phyloP scores from a whole-genome alignment of 2,329 filamentous ascomycete genomes.

The Penicillium sp. region DNA sequence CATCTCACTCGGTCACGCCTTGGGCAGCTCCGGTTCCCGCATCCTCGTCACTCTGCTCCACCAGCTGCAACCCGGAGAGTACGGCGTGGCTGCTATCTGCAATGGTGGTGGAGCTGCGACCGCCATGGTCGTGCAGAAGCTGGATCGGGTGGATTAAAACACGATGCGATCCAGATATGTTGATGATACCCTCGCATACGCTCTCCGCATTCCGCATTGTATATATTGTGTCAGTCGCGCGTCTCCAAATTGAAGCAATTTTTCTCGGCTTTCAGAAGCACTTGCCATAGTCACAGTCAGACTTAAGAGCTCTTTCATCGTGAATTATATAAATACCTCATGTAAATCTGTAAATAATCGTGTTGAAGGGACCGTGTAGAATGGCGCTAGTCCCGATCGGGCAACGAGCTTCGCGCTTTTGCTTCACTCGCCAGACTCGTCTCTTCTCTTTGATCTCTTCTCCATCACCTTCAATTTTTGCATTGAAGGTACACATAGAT shows the following conservation, averaged over 20 bases:
- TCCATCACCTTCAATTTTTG: neutral
- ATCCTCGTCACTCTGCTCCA: slow-evolving; percentile 88
- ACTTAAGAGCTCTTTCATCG: no score
- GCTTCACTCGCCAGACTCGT: neutral
- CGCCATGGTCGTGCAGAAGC: slow-evolving; percentile 82
- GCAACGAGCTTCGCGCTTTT: neutral
- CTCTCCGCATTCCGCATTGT: neutral
- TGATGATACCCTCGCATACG: slow-evolving; percentile 14
- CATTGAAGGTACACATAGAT: neutral
- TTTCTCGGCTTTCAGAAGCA: neutral
- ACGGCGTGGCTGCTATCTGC: slow-evolving; percentile 92
- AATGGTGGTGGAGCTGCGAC: slow-evolving; percentile 93
- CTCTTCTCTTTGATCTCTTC: neutral
- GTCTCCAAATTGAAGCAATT: slow-evolving; percentile 2
- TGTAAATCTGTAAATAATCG: no score
- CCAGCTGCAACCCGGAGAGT: slow-evolving; percentile 86
- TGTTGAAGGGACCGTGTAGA: neutral
- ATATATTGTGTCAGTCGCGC: slow-evolving; percentile 1
- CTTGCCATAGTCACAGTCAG: neutral
- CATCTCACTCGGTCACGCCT: slow-evolving; percentile 84
- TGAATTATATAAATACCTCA: no score
- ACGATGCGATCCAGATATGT: neutral
- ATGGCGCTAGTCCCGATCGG: slow-evolving; percentile 20
- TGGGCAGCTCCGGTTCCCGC: slow-evolving; percentile 88
- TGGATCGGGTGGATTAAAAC: slow-evolving; percentile 51